These are phyloP conservation scores for Cercospora janseana DNA, from an alignment of 2,329 filamentous ascomycete species.

Conservation along the genomic window DNA sequence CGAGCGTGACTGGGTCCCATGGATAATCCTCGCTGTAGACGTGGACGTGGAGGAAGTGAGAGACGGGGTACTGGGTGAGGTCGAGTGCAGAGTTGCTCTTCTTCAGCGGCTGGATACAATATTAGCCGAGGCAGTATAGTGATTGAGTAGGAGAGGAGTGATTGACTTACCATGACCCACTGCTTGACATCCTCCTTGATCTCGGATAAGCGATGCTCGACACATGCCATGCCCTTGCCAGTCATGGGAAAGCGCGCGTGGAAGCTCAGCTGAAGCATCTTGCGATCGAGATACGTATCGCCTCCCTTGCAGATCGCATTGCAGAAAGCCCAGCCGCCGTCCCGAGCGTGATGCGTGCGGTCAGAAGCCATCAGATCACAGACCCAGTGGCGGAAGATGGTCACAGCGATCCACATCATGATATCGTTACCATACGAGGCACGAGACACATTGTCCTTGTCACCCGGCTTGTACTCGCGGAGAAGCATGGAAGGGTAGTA, in stretches of 20 bases:
- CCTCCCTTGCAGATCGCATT: constrained; percentile 42
- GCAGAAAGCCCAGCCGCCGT: constrained; percentile 51
- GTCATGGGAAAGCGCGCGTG: constrained; percentile 46
- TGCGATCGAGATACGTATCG: constrained; percentile 45
- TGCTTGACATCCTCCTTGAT: constrained; percentile 47
- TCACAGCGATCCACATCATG: constrained; percentile 52
- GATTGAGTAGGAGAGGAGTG: not conserved
- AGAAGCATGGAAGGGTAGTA: constrained; percentile 36
- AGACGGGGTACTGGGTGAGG: constrained; percentile 37
- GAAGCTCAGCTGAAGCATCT: constrained; percentile 40
- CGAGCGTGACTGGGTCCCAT: constrained; percentile 32
- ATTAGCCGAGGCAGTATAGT: not conserved
- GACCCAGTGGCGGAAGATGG: constrained; percentile 50
- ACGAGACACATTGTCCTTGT: constrained; percentile 40
- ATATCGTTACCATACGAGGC: constrained; percentile 50
- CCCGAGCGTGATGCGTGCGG: constrained; percentile 40
- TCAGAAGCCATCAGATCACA: constrained; percentile 42
- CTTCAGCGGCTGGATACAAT: constrained; percentile 35
- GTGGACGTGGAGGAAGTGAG: constrained; percentile 48
- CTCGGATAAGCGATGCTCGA: constrained; percentile 43
- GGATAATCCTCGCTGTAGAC: constrained; percentile 45
- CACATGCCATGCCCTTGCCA: constrained; percentile 43
- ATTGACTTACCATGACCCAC: constrained; percentile 34
- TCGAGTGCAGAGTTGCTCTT: constrained; percentile 44
- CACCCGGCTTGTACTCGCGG: constrained; percentile 31